phyloP scores from a whole-genome alignment of 345 rosid genomes.

The Dovyalis caffra region DNA sequence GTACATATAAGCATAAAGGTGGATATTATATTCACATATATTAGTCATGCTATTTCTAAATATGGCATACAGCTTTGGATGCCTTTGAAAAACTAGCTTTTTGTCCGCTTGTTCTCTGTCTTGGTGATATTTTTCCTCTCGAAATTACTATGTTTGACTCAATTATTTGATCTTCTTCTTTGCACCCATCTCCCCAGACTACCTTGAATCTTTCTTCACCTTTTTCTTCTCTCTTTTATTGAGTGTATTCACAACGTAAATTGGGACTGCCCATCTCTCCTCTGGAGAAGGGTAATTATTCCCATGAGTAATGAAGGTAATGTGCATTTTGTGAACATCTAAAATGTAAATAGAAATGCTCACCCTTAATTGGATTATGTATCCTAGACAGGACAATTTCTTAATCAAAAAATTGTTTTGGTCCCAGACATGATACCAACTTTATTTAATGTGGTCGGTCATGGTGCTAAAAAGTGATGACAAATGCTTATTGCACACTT shows the following conservation, averaged over 20 bases:
- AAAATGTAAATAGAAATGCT: background rate
- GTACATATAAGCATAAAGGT: background rate
- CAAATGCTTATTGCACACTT: too few species aligned
- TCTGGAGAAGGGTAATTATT: background rate
- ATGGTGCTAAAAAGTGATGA: too few species aligned
- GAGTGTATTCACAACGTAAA: background rate
- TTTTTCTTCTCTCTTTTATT: background rate
- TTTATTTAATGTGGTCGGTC: too few species aligned
- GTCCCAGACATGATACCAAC: too few species aligned
- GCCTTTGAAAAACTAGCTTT: background rate
- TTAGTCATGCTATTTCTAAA: too few species aligned
- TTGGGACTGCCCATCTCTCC: background rate
- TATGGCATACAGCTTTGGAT: background rate
- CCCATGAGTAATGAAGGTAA: too few species aligned
- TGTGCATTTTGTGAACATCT: background rate
- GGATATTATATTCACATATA: background rate
- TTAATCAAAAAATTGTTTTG: too few species aligned
- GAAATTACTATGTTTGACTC: background rate
- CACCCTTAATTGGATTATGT: background rate
- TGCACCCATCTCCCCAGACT: background rate
- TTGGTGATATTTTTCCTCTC: background rate
- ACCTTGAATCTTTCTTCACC: background rate
- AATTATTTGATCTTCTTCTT: background rate
- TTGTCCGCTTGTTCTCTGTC: background rate
- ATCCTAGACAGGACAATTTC: background rate